Evolutionary conservation across 2,329 filamentous ascomycete species (phyloP).

Genomic region (Botryotinia calthae): DNA sequence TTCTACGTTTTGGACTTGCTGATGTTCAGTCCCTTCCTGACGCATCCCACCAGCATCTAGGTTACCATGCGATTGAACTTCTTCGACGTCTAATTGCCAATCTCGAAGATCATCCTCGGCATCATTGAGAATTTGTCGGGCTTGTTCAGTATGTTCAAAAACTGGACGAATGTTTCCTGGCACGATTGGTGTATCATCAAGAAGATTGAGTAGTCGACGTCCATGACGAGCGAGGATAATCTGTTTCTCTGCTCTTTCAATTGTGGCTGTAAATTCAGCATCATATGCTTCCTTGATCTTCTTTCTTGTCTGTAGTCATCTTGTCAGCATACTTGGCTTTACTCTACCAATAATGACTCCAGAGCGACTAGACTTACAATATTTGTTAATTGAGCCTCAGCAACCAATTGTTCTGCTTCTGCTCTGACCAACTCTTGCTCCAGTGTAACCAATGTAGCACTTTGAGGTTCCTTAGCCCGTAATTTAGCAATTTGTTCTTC

Average conservation of each 20-base stretch:
- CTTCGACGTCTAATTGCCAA: constrained; percentile 53
- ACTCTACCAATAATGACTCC: not conserved
- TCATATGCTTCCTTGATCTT: constrained; percentile 96
- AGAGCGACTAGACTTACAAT: constrained; percentile 59
- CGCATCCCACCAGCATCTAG: not conserved
- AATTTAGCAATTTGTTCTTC: constrained; percentile 88
- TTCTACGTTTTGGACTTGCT: not conserved
- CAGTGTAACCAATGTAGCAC: constrained; percentile 73
- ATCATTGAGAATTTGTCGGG: constrained; percentile 84
- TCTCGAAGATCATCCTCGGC: constrained; percentile 82
- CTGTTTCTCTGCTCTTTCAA: constrained; percentile 96
- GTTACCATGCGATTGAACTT: constrained; percentile 25
- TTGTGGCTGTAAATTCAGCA: constrained; percentile 81
- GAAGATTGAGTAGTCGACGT: constrained; percentile 74
- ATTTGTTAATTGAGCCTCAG: constrained; percentile 94
- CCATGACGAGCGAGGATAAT: constrained; percentile 90
- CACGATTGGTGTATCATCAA: constrained; percentile 87
- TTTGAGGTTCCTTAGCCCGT: constrained; percentile 89
- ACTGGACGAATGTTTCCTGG: constrained; percentile 74
- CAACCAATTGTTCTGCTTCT: constrained; percentile 93
- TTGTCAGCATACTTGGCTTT: constrained; percentile 16
- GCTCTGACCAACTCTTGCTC: constrained; percentile 96
- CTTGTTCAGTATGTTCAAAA: constrained; percentile 65
- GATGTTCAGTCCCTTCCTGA: not conserved
- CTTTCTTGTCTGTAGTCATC: constrained; percentile 68